Base-by-base conservation (phyloP, 2,329 filamentous ascomycete species). In the Colletotrichum lini region DNA sequence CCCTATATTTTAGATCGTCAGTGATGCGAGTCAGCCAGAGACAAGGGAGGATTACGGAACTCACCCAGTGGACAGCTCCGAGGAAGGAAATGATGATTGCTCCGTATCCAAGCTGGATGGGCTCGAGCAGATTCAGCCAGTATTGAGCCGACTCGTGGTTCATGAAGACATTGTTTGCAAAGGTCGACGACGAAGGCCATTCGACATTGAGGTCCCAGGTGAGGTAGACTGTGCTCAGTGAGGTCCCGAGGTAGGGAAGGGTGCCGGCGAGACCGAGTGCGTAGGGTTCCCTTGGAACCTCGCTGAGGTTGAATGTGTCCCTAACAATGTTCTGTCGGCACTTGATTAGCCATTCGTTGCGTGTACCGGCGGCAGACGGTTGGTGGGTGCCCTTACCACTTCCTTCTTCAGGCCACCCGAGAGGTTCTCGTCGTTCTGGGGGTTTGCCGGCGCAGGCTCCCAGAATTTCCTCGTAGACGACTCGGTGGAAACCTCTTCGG, bases 41-140 rank as follows among this genome's bases (percentile, higher is more conserved):
- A 21, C 45, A 53, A 13, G 59, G 57, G 2, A 9, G 1, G 21
- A 16, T 18, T 42, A n/a, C 15, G 6, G 38, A 16, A 15, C 81
- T 72, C 76, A 84, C 93, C 96, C 89, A 98, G 82, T 98, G 96
- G 77, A 98, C 91, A 44, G 95, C 95, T 54, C 96, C 96, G 1
- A 98, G 89, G 86, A 98, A 98, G 38, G 95, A 97, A 76, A 98
- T 93, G 77, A 98, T 96, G 69, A 97, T 90, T 58, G 95, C 96
- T 66, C 96, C 95, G 77, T 97, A 98, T 70, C 94, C 95, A 65
- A 98, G 88, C 82, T 98, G 96, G 64, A 98, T 84, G 15, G 95
- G 95, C 83, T 98, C 95, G 40, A 98, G 86, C 18, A 94, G 80
- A 74, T 92, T 88, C 12, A 98, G 87, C 66, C 94, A 85, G 30